phyloP scores from a whole-genome alignment of 2,329 filamentous ascomycete genomes.

The Cladophialophora chaetospira region DNA sequence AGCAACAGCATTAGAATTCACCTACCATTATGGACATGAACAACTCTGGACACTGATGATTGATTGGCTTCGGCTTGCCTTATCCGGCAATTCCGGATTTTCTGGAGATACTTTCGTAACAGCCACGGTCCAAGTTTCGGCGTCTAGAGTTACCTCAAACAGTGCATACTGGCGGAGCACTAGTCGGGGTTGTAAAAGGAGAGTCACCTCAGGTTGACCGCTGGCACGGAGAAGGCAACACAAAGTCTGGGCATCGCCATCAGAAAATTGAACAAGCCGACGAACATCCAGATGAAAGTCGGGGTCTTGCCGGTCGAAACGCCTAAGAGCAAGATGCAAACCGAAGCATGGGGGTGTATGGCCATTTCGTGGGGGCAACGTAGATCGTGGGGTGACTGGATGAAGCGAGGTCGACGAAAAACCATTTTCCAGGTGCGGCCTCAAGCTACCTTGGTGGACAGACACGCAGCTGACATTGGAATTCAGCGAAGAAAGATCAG shows the following conservation, averaged over 20 bases:
- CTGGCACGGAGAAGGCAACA: not conserved
- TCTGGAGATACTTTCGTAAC: too few relatives aligned
- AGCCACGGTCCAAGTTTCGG: not conserved
- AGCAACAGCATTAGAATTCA: too few relatives aligned
- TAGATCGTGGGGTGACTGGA: too few relatives aligned
- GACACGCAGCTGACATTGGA: too few relatives aligned
- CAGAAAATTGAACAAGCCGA: not conserved
- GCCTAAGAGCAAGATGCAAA: too few relatives aligned
- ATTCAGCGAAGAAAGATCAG: too few relatives aligned
- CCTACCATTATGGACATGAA: too few relatives aligned
- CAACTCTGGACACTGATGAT: not conserved
- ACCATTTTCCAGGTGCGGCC: too few relatives aligned
- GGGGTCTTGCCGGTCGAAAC: not conserved
- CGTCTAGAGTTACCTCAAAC: not conserved
- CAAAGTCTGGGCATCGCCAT: not conserved
- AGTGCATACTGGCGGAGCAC: not conserved
- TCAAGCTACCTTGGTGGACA: too few relatives aligned
- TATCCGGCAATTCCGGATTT: slow-evolving; percentile 1
- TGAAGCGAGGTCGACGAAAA: too few relatives aligned
- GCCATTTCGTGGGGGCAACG: too few relatives aligned
- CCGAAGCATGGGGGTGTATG: too few relatives aligned
- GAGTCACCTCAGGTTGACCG: not conserved
- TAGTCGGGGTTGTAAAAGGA: not conserved
- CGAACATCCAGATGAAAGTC: not conserved
- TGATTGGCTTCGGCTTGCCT: slow-evolving; percentile 4